Evolutionary conservation across 1,139 yeast genomes (phyloP).

Genomic region (Blastobotrys ciferrii): DNA sequence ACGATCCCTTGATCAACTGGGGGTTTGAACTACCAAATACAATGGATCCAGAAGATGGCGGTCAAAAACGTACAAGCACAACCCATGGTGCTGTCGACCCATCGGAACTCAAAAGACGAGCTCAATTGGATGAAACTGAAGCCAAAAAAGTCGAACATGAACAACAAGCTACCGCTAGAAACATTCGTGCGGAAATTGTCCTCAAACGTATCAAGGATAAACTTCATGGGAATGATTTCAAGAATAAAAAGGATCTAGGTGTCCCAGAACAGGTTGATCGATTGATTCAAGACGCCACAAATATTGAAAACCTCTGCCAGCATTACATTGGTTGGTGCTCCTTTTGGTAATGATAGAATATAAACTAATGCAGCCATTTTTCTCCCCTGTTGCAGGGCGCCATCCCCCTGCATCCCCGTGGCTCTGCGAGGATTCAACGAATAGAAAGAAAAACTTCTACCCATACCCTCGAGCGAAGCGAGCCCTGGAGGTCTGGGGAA

Average conservation of each 20-base stretch:
- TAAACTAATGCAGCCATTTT: neutral
- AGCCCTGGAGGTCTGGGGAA: too few relatives aligned
- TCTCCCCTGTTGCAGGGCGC: neutral
- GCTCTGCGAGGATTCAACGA: too few relatives aligned
- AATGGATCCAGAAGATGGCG: conserved; percentile 17
- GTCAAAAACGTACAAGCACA: conserved; percentile 9
- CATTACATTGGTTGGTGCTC: conserved; percentile 99
- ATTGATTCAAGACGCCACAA: conserved; percentile 92
- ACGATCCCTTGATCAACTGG: conserved; percentile 98
- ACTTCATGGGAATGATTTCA: conserved; percentile 90
- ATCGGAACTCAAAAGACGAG: conserved; percentile 64
- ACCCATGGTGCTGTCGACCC: conserved; percentile 39
- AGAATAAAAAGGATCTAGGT: conserved; percentile 64
- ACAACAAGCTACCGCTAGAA: conserved; percentile 72
- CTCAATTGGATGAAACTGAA: conserved; percentile 74
- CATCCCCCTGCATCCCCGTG: too few relatives aligned
- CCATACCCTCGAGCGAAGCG: too few relatives aligned
- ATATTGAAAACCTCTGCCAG: conserved; percentile 92
- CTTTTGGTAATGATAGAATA: conserved; percentile 61
- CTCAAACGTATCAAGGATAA: conserved; percentile 88
- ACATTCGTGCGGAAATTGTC: conserved; percentile 89
- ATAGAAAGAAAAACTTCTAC: too few relatives aligned
- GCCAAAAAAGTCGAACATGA: conserved; percentile 57
- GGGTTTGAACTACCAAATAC: conserved; percentile 92
- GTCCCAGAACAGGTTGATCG: conserved; percentile 92